Evolutionary conservation across 2,329 filamentous ascomycete genomes (phyloP).

Genomic region (Chlorencoelia australis): DNA sequence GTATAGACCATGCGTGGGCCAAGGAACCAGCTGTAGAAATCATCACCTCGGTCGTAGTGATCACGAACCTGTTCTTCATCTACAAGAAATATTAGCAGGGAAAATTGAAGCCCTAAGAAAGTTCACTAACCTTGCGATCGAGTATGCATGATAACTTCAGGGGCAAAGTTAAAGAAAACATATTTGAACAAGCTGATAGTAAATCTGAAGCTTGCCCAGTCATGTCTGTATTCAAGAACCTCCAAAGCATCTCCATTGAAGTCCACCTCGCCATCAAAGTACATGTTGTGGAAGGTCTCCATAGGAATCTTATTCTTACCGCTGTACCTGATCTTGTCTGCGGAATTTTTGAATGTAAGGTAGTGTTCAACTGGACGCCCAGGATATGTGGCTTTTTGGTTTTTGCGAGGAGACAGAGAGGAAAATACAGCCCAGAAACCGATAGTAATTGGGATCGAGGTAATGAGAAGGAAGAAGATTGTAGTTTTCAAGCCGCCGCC

Average conservation of each 20-base stretch:
- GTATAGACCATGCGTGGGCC: conserved; percentile 99
- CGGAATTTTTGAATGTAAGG: conserved; percentile 63
- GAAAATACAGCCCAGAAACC: conserved; percentile 77
- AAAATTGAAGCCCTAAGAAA: not conserved
- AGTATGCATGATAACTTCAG: conserved; percentile 87
- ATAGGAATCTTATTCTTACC: conserved; percentile 76
- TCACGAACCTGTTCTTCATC: conserved; percentile 97
- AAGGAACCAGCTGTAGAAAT: conserved; percentile 98
- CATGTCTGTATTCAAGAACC: conserved; percentile 84
- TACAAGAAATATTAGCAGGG: conserved; percentile 31
- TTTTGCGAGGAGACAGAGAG: conserved; percentile 74
- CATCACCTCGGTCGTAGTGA: conserved; percentile 95
- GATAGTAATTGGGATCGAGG: conserved; percentile 68
- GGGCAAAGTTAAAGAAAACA: conserved; percentile 79
- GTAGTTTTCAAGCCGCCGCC: conserved; percentile 80
- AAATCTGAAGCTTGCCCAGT: conserved; percentile 94
- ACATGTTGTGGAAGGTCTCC: conserved; percentile 96
- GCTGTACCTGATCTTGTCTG: conserved; percentile 55
- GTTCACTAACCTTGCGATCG: conserved; percentile 61
- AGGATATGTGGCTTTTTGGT: conserved; percentile 81
- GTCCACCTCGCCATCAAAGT: conserved; percentile 88
- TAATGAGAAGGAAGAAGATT: conserved; percentile 75
- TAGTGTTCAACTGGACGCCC: conserved; percentile 87
- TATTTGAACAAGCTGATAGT: conserved; percentile 77
- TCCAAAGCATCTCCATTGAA: conserved; percentile 92